phyloP scores from a whole-genome alignment of 176 grass and related monocot species.

The Tuctoria greenei region DNA sequence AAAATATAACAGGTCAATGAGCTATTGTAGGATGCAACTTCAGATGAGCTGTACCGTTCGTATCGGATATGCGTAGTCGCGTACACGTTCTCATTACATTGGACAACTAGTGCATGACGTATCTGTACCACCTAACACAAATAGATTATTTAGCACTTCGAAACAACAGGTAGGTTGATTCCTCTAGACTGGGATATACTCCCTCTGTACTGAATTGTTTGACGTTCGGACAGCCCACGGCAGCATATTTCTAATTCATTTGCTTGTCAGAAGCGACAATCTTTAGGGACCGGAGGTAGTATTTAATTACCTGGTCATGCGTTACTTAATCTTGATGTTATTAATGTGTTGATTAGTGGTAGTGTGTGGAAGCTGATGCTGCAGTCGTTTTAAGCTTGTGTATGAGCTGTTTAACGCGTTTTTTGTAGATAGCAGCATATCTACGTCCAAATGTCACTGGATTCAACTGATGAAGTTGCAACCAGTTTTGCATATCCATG shows the following conservation, averaged over 20 bases:
- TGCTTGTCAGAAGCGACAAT: too few relatives aligned
- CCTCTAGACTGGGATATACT: slow-evolving; percentile 36
- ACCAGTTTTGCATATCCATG: neutral
- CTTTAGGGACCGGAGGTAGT: too few relatives aligned
- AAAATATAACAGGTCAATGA: slow-evolving; percentile 39
- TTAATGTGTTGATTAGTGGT: slow-evolving; percentile 1
- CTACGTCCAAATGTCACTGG: slow-evolving; percentile 1
- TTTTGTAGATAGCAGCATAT: neutral
- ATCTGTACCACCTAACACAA: slow-evolving; percentile 26
- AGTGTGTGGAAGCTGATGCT: slow-evolving; percentile 1
- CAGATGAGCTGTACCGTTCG: slow-evolving; percentile 41
- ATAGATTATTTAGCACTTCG: neutral
- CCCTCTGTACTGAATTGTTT: too few relatives aligned
- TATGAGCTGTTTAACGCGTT: slow-evolving; percentile 8
- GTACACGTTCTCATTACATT: slow-evolving; percentile 9
- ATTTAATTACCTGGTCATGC: slow-evolving; percentile 16
- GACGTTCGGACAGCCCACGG: too few relatives aligned
- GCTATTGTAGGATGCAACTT: slow-evolving; percentile 21
- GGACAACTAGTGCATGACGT: slow-evolving; percentile 1
- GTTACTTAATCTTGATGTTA: slow-evolving; percentile 8
- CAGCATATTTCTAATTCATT: too few relatives aligned
- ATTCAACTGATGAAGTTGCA: slow-evolving; percentile 23
- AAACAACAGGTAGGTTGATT: slow-evolving; percentile 14
- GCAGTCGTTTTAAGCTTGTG: slow-evolving; percentile 1
- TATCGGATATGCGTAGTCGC: slow-evolving; percentile 9